Evolutionary conservation across 225 moss, liverwort and hornwort species (phyloP).

Genomic region (Thuidium tamariscinum): DNA sequence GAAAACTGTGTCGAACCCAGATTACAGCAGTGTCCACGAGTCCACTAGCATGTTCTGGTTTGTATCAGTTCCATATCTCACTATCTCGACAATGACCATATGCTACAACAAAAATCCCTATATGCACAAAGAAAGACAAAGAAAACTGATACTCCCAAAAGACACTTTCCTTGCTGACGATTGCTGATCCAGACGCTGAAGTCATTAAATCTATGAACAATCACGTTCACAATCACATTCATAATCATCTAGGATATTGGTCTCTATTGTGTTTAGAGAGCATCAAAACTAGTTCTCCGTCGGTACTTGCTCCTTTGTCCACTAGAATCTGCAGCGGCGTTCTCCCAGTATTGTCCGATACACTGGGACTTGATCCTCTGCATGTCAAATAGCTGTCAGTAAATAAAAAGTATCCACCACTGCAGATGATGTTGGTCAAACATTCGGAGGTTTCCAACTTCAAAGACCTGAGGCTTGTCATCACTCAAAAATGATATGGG

Average conservation of each 20-base stretch:
- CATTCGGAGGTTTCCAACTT: background rate
- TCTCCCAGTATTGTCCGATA: constrained; percentile 51
- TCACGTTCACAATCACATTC: no score
- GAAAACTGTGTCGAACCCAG: background rate
- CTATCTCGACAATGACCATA: constrained; percentile 8
- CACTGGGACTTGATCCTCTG: constrained; percentile 57
- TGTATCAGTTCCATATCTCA: background rate
- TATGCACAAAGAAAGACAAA: constrained; percentile 14
- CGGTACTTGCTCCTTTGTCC: constrained; percentile 50
- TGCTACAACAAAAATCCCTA: constrained; percentile 9
- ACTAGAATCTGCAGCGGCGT: constrained; percentile 71
- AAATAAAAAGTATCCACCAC: background rate
- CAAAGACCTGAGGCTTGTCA: background rate
- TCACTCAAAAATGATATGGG: background rate
- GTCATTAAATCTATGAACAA: background rate
- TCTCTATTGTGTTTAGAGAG: constrained; percentile 51
- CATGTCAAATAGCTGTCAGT: background rate
- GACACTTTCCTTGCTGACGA: background rate
- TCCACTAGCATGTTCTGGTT: background rate
- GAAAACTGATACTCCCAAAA: background rate
- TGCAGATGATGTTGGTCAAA: background rate
- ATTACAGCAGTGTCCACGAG: background rate
- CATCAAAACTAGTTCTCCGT: constrained; percentile 61
- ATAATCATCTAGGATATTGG: background rate
- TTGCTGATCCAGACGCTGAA: background rate